Evolutionary conservation across 495 filamentous ascomycete species (phyloP).

Genomic region (Copromyces sp.): DNA sequence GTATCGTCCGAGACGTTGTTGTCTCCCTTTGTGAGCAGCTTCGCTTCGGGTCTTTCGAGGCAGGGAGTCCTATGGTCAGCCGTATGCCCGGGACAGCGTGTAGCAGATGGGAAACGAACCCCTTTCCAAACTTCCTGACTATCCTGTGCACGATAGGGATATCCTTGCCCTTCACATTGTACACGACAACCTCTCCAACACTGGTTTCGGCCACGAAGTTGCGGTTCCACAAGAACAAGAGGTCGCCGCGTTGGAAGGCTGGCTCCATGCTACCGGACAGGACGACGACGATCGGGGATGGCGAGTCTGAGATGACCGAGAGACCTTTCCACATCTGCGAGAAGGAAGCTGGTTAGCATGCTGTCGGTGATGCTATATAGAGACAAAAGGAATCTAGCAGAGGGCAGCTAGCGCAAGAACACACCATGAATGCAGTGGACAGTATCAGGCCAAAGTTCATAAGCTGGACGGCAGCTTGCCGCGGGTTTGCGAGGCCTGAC

Average conservation of each 20-base stretch:
- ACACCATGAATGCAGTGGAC: conserved; percentile 83
- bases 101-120: conserved; percentile 27
- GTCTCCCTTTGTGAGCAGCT: conserved; percentile 93
- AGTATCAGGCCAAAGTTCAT: conserved; percentile 94
- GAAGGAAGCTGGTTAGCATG: not conserved
- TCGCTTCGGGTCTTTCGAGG: conserved; percentile 28
- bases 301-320: conserved; percentile 74
- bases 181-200: conserved; percentile 87
- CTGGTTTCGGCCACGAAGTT: conserved; percentile 55
- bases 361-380: not conserved
- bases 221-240: conserved; percentile 91
- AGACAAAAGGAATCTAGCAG: not conserved
- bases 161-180: conserved; percentile 84
- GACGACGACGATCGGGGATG: conserved; percentile 91
- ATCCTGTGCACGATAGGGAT: conserved; percentile 92
- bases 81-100: not conserved
- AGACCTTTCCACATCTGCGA: conserved; percentile 81
- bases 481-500: conserved; percentile 61
- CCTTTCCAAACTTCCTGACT: conserved; percentile 58
- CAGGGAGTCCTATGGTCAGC: not conserved
- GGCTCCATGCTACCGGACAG: conserved; percentile 94
- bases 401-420: conserved; percentile 1
- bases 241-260: conserved; percentile 89
- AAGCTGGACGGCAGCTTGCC: conserved; percentile 77
- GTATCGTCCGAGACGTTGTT: conserved; percentile 94